phyloP scores from a whole-genome alignment of 1,284 basidiomycete species.

The Rhodotorula sp. region DNA sequence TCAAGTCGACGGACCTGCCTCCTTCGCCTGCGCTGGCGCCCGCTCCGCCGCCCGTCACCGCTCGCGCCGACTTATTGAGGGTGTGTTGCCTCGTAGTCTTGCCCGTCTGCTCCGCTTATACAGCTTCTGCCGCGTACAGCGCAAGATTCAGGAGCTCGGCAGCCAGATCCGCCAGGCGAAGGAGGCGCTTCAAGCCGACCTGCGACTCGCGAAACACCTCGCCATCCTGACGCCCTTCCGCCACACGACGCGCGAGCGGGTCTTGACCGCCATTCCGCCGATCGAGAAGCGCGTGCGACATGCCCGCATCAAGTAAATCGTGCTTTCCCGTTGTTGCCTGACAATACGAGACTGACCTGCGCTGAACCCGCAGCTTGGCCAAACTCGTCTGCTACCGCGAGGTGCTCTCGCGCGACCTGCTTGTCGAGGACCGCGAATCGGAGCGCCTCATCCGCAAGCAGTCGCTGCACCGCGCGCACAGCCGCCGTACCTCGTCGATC shows the following conservation, averaged over 20 bases:
- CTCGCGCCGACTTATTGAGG: slow-evolving; percentile 26
- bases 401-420: slow-evolving; percentile 71
- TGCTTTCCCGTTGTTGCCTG: background rate
- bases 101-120: background rate
- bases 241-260: slow-evolving; percentile 72
- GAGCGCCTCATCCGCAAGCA: slow-evolving; percentile 28
- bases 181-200: slow-evolving; percentile 66
- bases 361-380: slow-evolving; percentile 53
- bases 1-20: background rate
- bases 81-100: slow-evolving; percentile 12
- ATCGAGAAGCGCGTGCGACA: slow-evolving; percentile 67
- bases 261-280: slow-evolving; percentile 65
- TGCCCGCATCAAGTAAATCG: slow-evolving; percentile 62
- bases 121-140: slow-evolving; percentile 45
- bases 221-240: slow-evolving; percentile 84
- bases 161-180: slow-evolving; percentile 61
- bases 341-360: background rate
- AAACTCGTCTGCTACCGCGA: slow-evolving; percentile 72
- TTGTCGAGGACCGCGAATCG: slow-evolving; percentile 64
- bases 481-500: slow-evolving; percentile 6
- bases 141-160: slow-evolving; percentile 67
- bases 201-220: slow-evolving; percentile 77
- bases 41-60: background rate
- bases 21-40: background rate
- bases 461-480: slow-evolving; percentile 25